Base-by-base conservation (phyloP, 2,329 filamentous ascomycete genomes). In the Diaporthe destruens region DNA sequence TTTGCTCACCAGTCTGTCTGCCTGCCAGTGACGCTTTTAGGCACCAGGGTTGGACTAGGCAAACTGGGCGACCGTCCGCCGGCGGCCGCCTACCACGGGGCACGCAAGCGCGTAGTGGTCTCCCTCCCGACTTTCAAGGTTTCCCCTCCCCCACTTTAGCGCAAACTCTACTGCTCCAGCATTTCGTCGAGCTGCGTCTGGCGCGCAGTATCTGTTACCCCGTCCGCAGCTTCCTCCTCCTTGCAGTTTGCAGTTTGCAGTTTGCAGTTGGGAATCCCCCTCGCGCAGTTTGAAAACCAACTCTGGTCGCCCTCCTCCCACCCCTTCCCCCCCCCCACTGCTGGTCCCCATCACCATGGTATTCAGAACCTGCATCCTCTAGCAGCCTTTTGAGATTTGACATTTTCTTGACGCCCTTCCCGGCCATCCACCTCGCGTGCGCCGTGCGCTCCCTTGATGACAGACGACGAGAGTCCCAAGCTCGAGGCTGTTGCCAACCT, bases 401-500 rank as follows among this genome's bases (percentile, higher is more conserved):
- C 2, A 29, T 29, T n/a, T 6, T 32, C 44, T 36, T 53, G 61
- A 53, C 61, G 44, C 61, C 44, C n/a, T 39, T 66, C 32, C n/a
- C 32, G 32, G 32, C 61, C 32, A 39, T 25, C 47, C 34, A 7
- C 9, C 18, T 36, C 34, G 32, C 42, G 18, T 44, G 55, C 68
- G 47, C 51, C 34, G 25, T 32, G 61, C 61, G 42, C 66, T 36
- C 76, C 67, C 55, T 83, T 84, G 80, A 88, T 88, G 86, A 82
- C 82, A 78, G 70, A 72, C 69, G 32, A 71, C 73, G 70, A 74
- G 83, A 84, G 74, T 81, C 84, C 85, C 59, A 82, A 85, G 78
- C 78, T 87, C 75, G 83, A 87, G 84, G 87, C 87, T 77, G 84
- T 86, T 76, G 87, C 87, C 81, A 83, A 85, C 79, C 81, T 89